phyloP scores from a whole-genome alignment of 1,284 basidiomycete species.

The Trametes pubescens region DNA sequence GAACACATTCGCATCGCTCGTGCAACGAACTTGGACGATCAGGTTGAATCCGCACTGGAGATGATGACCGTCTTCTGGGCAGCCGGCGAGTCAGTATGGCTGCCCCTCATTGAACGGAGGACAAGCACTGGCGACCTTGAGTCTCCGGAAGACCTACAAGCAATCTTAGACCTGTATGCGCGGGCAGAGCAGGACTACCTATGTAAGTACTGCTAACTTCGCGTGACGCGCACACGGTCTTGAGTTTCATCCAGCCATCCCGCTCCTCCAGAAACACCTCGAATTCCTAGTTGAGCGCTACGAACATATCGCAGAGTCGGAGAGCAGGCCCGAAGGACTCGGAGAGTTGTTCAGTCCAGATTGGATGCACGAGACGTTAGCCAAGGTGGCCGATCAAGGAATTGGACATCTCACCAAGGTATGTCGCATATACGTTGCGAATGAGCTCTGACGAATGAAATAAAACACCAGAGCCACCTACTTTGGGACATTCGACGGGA shows the following conservation, averaged over 20 bases:
- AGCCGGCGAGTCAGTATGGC: slow-evolving; percentile 73
- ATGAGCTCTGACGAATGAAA: background rate
- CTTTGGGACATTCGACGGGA: slow-evolving; percentile 79
- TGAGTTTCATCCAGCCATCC: slow-evolving; percentile 62
- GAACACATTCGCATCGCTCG: slow-evolving; percentile 69
- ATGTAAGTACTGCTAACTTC: slow-evolving; percentile 59
- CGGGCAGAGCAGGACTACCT: slow-evolving; percentile 83
- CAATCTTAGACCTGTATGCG: slow-evolving; percentile 69
- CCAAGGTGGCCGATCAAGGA: slow-evolving; percentile 65
- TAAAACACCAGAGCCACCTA: slow-evolving; percentile 62
- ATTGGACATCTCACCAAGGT: slow-evolving; percentile 69
- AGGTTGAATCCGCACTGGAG: slow-evolving; percentile 67
- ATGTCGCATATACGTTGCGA: slow-evolving; percentile 11
- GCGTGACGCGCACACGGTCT: slow-evolving; percentile 22
- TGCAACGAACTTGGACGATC: slow-evolving; percentile 62
- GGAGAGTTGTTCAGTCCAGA: slow-evolving; percentile 61
- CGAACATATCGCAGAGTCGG: slow-evolving; percentile 54
- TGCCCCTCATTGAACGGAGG: slow-evolving; percentile 66
- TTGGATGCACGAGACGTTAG: slow-evolving; percentile 68
- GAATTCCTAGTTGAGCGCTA: slow-evolving; percentile 70
- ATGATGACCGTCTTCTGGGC: slow-evolving; percentile 71
- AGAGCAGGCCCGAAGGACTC: slow-evolving; percentile 55
- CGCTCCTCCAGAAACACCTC: slow-evolving; percentile 74
- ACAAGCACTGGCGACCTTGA: slow-evolving; percentile 55
- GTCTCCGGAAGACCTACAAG: slow-evolving; percentile 57